Evolutionary conservation across 1,284 basidiomycete species (phyloP).

Genomic region (Inonotus obliquus): DNA sequence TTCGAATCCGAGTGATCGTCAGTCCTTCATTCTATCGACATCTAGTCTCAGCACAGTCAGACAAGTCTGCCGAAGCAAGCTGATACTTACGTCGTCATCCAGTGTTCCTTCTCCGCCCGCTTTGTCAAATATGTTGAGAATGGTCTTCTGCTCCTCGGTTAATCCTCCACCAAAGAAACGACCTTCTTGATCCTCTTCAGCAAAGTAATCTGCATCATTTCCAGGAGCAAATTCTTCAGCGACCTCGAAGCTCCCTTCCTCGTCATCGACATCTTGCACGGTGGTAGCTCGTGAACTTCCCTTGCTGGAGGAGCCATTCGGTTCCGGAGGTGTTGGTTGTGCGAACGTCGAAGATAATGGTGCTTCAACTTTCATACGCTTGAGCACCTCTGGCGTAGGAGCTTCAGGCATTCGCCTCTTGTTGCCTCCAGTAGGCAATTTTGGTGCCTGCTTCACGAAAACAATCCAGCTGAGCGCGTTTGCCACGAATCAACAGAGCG

Average conservation of each 20-base stretch:
- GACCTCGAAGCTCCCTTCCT: slow-evolving; percentile 40
- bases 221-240: slow-evolving; percentile 68
- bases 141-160: slow-evolving; percentile 86
- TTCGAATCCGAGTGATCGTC: slow-evolving; percentile 65
- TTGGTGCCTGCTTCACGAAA: slow-evolving; percentile 51
- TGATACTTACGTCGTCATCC: slow-evolving; percentile 62
- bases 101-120: slow-evolving; percentile 52
- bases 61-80: slow-evolving; percentile 20
- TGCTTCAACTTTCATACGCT: slow-evolving; percentile 63
- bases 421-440: slow-evolving; percentile 54
- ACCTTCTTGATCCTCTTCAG: slow-evolving; percentile 88
- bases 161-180: slow-evolving; percentile 92
- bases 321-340: slow-evolving; percentile 18
- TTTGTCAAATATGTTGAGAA: slow-evolving; percentile 84
- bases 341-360: slow-evolving; percentile 23
- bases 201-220: slow-evolving; percentile 84
- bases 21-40: slow-evolving; percentile 54
- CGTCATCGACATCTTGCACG: slow-evolving; percentile 50
- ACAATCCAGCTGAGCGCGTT: slow-evolving; percentile 4
- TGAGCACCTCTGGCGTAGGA: slow-evolving; percentile 77
- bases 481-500: slow-evolving; percentile 4
- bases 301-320: slow-evolving; percentile 25
- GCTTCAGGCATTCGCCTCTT: slow-evolving; percentile 83
- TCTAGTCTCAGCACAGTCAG: slow-evolving; percentile 28
- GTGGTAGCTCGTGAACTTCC: slow-evolving; percentile 42